A percentile compares a stretch with the other conserved stretches of the same genome.
Conservation (phyloP, 306 rosid species). For the Prunus kanzakura region DNA sequence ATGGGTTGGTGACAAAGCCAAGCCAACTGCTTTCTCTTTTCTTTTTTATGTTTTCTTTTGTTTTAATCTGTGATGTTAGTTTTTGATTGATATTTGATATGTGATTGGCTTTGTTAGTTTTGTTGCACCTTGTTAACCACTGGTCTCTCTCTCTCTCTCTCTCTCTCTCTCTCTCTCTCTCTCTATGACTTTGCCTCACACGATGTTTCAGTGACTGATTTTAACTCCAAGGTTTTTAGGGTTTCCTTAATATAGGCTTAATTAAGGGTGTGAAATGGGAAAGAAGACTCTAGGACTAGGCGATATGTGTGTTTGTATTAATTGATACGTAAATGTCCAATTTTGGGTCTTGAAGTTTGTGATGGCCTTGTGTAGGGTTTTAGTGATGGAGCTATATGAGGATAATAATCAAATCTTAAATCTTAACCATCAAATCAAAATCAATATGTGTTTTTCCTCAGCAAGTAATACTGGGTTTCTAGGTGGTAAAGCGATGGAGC, state of each 20-base stretch:
- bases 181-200: background rate
- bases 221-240: conserved; percentile 21
- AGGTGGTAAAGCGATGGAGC: background rate
- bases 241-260: conserved; percentile 15
- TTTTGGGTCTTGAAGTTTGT: conserved; percentile 29
- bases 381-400: conserved; percentile 8
- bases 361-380: conserved; percentile 19
- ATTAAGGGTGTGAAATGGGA: background rate
- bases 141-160: conserved; percentile 26
- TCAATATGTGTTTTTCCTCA: conserved; percentile 24
- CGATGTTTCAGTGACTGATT: background rate
- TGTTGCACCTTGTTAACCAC: conserved; percentile 40
- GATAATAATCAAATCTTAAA: conserved; percentile 17
- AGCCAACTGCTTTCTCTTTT: conserved; percentile 38
- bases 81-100: background rate
- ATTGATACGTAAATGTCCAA: background rate
- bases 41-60: background rate
- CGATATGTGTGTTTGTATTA: background rate
- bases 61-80: background rate
- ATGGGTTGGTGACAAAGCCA: conserved; percentile 61
- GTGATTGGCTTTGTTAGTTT: conserved; percentile 9
- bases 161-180: background rate
- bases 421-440: conserved; percentile 61
- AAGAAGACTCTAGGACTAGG: background rate
- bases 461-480: background rate